Percentiles rank a stretch among this genome's conserved stretches.
These are phyloP conservation scores for Umbilicus rupestris DNA, from an alignment of 164 flowering plant species.

Conservation along the genomic window DNA sequence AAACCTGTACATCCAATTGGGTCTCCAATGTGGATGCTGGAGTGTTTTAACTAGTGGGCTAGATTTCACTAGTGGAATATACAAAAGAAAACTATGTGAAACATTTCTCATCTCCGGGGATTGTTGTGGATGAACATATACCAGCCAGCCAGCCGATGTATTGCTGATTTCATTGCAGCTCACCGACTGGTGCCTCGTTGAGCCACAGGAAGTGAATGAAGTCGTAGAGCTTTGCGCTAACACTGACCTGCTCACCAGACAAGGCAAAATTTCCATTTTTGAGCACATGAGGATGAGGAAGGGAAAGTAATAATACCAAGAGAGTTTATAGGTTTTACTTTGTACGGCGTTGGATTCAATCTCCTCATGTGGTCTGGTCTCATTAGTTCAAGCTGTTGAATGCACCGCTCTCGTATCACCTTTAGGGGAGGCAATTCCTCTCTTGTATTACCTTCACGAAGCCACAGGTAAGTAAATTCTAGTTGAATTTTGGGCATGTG, in stretches of 20 bases:
- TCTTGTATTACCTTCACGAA: slow-evolving; percentile 44
- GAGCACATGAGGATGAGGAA: not conserved
- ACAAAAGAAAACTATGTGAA: not conserved
- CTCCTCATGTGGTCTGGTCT: slow-evolving; percentile 97
- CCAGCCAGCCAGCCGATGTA: not conserved
- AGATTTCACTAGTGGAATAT: not conserved
- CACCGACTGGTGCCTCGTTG: slow-evolving; percentile 97
- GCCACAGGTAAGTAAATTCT: slow-evolving; percentile 4
- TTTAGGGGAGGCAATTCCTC: slow-evolving; percentile 55
- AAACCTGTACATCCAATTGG: not conserved
- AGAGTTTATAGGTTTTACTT: slow-evolving; percentile 33
- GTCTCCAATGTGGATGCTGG: not conserved
- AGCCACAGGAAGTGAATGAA: slow-evolving; percentile 99
- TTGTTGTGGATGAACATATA: not conserved
- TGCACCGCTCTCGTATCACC: slow-evolving; percentile 64
- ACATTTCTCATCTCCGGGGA: not conserved
- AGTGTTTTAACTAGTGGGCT: not conserved
- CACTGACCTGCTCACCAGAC: slow-evolving; percentile 64
- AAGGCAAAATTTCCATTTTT: not conserved
- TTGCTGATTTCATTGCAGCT: slow-evolving; percentile 47
- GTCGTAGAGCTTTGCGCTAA: slow-evolving; percentile 87
- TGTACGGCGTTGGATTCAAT: slow-evolving; percentile 96
- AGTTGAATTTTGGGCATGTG: not conserved
- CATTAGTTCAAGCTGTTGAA: slow-evolving; percentile 79
- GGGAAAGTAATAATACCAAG: not conserved